A percentile compares a stretch with the other conserved stretches of the same genome.
These are phyloP conservation scores for Aspergillus sp. DNA, from an alignment of 2,329 filamentous ascomycete species.

Conservation along the genomic window DNA sequence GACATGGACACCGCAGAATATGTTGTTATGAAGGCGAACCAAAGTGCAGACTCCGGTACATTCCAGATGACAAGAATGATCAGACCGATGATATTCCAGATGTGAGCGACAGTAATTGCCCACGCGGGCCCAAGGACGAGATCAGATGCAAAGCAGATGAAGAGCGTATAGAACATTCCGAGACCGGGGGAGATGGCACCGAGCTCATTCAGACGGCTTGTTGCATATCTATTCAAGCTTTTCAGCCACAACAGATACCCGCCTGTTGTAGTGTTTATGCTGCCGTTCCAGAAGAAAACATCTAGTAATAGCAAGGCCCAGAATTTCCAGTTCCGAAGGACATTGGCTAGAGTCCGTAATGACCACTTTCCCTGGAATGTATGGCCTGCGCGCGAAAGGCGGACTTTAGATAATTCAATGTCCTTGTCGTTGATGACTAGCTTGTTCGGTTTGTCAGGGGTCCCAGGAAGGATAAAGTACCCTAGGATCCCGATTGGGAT, in stretches of 20 bases:
- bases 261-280: constrained; percentile 49
- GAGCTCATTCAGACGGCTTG: constrained; percentile 52
- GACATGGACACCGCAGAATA: constrained; percentile 55
- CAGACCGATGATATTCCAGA: constrained; percentile 55
- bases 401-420: constrained; percentile 45
- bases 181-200: constrained; percentile 55
- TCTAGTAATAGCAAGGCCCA: constrained; percentile 54
- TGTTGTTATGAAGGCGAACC: constrained; percentile 55
- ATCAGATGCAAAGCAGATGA: constrained; percentile 57
- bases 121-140: constrained; percentile 54
- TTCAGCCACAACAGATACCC: constrained; percentile 61
- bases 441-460: constrained; percentile 51
- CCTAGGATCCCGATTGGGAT: constrained; percentile 55
- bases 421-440: constrained; percentile 50
- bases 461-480: constrained; percentile 54
- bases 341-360: constrained; percentile 25
- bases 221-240: constrained; percentile 50
- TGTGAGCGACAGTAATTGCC: constrained; percentile 54
- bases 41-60: constrained; percentile 55
- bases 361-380: constrained; percentile 31
- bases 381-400: constrained; percentile 50
- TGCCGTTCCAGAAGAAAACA: constrained; percentile 58
- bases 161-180: constrained; percentile 57
- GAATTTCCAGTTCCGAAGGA: constrained; percentile 48
- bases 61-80: constrained; percentile 58